Conservation (phyloP, 129 eudicot species). For the Ambrosia trifida region DNA sequence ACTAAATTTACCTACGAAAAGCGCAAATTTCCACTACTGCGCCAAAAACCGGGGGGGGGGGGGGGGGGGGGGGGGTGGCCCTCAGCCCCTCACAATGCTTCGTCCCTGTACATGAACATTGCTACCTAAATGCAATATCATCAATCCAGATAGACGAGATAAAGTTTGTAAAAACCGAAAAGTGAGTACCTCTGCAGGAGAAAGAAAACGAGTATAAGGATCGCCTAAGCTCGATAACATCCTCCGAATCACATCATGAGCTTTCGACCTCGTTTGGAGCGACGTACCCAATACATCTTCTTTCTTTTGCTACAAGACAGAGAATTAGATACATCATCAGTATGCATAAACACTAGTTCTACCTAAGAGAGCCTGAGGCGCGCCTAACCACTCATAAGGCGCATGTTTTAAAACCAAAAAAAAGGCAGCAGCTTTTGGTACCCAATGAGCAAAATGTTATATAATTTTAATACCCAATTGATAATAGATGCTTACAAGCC, state of each 20-base stretch:
- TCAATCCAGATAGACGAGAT: not conserved
- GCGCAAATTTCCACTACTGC: too few relatives aligned
- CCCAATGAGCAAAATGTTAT: too few relatives aligned
- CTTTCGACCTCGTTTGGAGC: conserved; percentile 75
- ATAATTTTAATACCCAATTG: too few relatives aligned
- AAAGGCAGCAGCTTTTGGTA: not conserved
- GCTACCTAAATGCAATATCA: not conserved
- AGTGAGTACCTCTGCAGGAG: conserved; percentile 72
- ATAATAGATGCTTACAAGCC: conserved; percentile 55
- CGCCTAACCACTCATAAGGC: not conserved
- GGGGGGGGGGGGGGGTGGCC: too few relatives aligned
- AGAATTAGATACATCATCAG: conserved; percentile 13
- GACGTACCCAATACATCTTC: conserved; percentile 63
- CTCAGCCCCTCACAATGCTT: too few relatives aligned
- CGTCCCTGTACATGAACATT: too few relatives aligned
- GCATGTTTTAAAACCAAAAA: conserved; percentile 1
- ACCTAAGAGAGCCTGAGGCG: too few relatives aligned
- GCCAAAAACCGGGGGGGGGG: too few relatives aligned
- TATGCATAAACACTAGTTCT: too few relatives aligned
- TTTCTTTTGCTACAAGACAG: conserved; percentile 64
- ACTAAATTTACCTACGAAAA: too few relatives aligned
- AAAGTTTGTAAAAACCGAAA: too few relatives aligned
- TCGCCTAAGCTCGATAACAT: conserved; percentile 93
- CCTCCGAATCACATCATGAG: conserved; percentile 72
- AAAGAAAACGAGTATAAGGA: conserved; percentile 86